These are phyloP conservation scores for Diaporthe citriasiana DNA, from an alignment of 2,329 filamentous ascomycete species.

Conservation along the genomic window DNA sequence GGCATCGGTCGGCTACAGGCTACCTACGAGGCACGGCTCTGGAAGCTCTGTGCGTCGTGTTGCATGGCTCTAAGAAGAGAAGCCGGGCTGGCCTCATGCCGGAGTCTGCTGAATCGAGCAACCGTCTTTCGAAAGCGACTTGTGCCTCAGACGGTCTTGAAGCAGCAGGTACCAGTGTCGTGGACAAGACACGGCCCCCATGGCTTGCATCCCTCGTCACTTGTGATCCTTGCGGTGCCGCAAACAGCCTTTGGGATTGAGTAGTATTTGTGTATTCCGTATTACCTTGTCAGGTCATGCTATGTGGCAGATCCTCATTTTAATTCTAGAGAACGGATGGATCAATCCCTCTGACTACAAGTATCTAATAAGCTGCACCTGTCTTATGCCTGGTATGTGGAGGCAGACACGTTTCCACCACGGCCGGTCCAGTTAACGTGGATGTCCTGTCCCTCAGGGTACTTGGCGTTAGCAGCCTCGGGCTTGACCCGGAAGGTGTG, in stretches of 20 bases:
- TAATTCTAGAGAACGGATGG: slow-evolving; percentile 26
- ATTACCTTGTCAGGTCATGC: slow-evolving; percentile 37
- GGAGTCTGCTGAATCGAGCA: neutral
- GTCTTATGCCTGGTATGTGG: slow-evolving; percentile 94
- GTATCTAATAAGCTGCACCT: slow-evolving; percentile 38
- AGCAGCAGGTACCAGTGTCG: neutral
- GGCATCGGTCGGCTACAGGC: slow-evolving; percentile 13
- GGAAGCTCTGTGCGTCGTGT: slow-evolving; percentile 22
- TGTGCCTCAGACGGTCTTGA: neutral
- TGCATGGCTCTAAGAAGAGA: neutral
- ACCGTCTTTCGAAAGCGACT: neutral
- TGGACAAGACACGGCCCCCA: no score
- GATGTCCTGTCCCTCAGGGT: slow-evolving; percentile 87
- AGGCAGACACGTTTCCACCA: slow-evolving; percentile 96
- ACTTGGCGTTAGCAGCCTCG: slow-evolving; percentile 81
- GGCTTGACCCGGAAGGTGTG: slow-evolving; percentile 93
- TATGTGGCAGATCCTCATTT: slow-evolving; percentile 36
- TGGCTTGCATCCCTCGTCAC: neutral
- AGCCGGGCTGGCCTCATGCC: neutral
- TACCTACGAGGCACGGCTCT: slow-evolving; percentile 1
- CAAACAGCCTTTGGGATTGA: neutral
- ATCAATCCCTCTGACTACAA: slow-evolving; percentile 34
- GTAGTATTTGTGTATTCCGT: slow-evolving; percentile 40
- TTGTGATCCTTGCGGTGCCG: neutral
- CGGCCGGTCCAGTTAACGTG: slow-evolving; percentile 99